Percentiles rank a stretch among this genome's conserved stretches.
phyloP scores from a whole-genome alignment of 345 rosid species.

The Microthlaspi erraticum region DNA sequence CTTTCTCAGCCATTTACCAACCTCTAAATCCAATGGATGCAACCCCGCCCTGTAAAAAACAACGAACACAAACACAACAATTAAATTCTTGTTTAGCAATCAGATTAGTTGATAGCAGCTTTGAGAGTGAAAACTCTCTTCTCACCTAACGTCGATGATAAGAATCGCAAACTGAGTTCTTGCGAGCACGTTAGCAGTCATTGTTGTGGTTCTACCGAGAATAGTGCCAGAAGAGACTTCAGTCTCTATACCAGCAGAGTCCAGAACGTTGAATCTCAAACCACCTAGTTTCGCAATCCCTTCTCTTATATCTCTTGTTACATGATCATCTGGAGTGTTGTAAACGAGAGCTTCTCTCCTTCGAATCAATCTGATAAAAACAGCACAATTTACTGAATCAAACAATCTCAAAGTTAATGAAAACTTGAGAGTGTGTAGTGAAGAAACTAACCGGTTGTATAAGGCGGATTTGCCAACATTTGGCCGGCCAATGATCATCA shows the following conservation, averaged over 20 bases:
- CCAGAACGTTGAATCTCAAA: constrained; percentile 81
- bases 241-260: constrained; percentile 96
- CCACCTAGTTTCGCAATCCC: constrained; percentile 91
- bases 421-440: neutral
- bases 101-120: neutral
- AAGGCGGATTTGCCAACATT: constrained; percentile 97
- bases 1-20: constrained; percentile 90
- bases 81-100: neutral
- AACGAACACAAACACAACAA: constrained; percentile 33
- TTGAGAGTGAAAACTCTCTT: neutral
- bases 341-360: constrained; percentile 95
- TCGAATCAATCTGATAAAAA: constrained; percentile 70
- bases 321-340: constrained; percentile 94
- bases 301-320: constrained; percentile 90
- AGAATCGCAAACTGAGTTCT: constrained; percentile 83
- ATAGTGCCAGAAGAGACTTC: constrained; percentile 89
- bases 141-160: constrained; percentile 81
- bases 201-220: constrained; percentile 77
- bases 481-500: constrained; percentile 88
- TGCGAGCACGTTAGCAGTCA: constrained; percentile 84
- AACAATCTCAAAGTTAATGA: neutral
- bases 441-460: constrained; percentile 70
- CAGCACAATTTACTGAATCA: neutral
- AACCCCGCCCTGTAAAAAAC: constrained; percentile 65
- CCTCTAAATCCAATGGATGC: constrained; percentile 94